phyloP scores from a whole-genome alignment of 805 yeast species.

The Ogataea neopini region DNA sequence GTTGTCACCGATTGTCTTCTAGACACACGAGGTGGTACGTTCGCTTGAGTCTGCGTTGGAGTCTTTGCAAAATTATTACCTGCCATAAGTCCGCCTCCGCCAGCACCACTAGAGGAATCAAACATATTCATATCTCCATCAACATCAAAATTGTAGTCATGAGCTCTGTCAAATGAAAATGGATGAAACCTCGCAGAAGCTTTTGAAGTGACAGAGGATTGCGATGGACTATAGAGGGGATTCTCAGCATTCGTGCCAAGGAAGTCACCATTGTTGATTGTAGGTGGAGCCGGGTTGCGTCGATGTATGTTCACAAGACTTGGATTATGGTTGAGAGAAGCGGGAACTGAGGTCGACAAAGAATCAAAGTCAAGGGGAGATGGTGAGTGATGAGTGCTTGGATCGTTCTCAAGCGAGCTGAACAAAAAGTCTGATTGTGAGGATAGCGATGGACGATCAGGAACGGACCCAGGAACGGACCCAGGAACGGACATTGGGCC shows the following conservation, averaged over 20 bases:
- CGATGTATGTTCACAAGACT: conserved; percentile 23
- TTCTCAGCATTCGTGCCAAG: conserved; percentile 3
- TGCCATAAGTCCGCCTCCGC: neutral
- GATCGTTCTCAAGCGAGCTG: conserved; percentile 5
- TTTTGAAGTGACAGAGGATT: conserved; percentile 23
- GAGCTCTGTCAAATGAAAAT: conserved; percentile 13
- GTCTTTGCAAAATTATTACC: neutral
- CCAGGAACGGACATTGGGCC: conserved; percentile 20
- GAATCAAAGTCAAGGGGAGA: conserved; percentile 27
- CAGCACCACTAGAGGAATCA: conserved; percentile 13
- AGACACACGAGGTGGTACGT: conserved; percentile 12
- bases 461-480: conserved; percentile 12
- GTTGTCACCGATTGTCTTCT: conserved; percentile 21
- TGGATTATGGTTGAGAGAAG: conserved; percentile 25
- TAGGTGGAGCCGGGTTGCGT: neutral
- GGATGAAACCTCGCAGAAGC: conserved; percentile 16
- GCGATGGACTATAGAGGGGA: conserved; percentile 25
- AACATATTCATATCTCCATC: conserved; percentile 34
- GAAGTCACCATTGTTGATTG: neutral
- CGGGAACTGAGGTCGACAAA: conserved; percentile 25
- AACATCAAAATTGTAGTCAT: conserved; percentile 26
- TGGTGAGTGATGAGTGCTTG: conserved; percentile 15
- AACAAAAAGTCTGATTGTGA: conserved; percentile 16
- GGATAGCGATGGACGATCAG: conserved; percentile 13
- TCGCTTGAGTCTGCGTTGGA: neutral